Percentiles rank a stretch among this genome's conserved stretches.
These are phyloP conservation scores for Alternaria longipes DNA, from an alignment of 2,329 filamentous ascomycete genomes.

Conservation along the genomic window DNA sequence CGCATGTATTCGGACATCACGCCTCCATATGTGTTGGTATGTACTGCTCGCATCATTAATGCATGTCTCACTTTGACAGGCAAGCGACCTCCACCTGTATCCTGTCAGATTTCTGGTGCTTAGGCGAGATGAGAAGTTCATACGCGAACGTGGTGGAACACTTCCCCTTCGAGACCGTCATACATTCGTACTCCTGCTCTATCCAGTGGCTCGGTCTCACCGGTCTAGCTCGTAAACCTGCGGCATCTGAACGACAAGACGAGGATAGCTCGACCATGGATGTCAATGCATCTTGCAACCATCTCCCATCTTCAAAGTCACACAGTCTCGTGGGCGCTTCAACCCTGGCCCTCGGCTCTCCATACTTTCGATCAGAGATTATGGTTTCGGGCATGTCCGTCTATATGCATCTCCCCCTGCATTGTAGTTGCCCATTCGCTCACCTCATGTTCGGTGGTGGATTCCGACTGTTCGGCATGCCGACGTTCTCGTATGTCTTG, in stretches of 20 bases:
- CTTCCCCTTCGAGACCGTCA: slow-evolving; percentile 19
- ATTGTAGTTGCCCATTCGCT: neutral
- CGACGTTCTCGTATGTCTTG: slow-evolving; percentile 8
- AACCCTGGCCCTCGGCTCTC: slow-evolving; percentile 12
- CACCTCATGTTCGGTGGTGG: neutral
- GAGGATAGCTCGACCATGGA: neutral
- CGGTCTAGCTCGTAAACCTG: slow-evolving; percentile 18
- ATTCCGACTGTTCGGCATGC: slow-evolving; percentile 7
- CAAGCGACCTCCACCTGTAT: slow-evolving; percentile 5
- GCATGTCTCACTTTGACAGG: slow-evolving; percentile 16
- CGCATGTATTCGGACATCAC: neutral
- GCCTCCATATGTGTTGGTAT: slow-evolving; percentile 3
- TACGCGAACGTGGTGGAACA: slow-evolving; percentile 18
- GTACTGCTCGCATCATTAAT: slow-evolving; percentile 8
- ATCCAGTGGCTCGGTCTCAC: slow-evolving; percentile 9
- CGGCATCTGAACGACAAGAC: slow-evolving; percentile 22
- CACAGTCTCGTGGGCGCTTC: slow-evolving; percentile 12
- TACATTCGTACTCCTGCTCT: slow-evolving; percentile 21
- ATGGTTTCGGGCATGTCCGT: slow-evolving; percentile 10
- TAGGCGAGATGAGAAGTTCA: slow-evolving; percentile 13
- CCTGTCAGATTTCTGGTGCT: slow-evolving; percentile 14
- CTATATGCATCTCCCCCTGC: slow-evolving; percentile 10
- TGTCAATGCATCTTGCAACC: slow-evolving; percentile 14
- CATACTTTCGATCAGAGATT: slow-evolving; percentile 5
- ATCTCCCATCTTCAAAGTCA: slow-evolving; percentile 13